phyloP scores from a whole-genome alignment of 2,329 filamentous ascomycete species.

The Fusarium vanettenii region DNA sequence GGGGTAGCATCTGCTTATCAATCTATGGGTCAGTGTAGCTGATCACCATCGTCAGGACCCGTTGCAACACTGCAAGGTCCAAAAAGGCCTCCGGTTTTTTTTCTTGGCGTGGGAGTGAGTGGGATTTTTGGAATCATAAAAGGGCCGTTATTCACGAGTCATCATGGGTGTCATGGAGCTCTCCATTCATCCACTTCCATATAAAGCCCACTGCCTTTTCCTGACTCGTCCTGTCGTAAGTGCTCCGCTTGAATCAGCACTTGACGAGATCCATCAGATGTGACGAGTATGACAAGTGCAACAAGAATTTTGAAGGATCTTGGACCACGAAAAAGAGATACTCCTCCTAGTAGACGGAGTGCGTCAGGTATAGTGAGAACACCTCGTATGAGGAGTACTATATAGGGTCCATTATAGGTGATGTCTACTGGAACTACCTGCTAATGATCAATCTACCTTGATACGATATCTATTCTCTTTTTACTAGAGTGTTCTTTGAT shows the following conservation, averaged over 20 bases:
- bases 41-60: not conserved
- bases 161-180: not conserved
- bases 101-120: not conserved
- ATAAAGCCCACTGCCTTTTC: not conserved
- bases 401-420: too few relatives aligned
- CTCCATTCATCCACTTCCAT: not conserved
- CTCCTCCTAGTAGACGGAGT: not conserved
- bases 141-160: not conserved
- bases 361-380: not conserved
- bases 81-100: not conserved
- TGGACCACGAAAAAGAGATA: not conserved
- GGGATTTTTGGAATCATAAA: not conserved
- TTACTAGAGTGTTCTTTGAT: too few relatives aligned
- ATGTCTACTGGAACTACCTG: too few relatives aligned
- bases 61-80: not conserved
- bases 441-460: too few relatives aligned
- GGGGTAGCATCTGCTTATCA: not conserved
- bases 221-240: not conserved
- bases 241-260: not conserved
- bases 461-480: too few relatives aligned
- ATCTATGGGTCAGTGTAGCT: not conserved
- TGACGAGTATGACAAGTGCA: not conserved
- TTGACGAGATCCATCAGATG: not conserved
- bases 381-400: not conserved
- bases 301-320: not conserved